Base-by-base conservation (phyloP, 192 early-diverging fungal species). In the Podila epicladia region DNA sequence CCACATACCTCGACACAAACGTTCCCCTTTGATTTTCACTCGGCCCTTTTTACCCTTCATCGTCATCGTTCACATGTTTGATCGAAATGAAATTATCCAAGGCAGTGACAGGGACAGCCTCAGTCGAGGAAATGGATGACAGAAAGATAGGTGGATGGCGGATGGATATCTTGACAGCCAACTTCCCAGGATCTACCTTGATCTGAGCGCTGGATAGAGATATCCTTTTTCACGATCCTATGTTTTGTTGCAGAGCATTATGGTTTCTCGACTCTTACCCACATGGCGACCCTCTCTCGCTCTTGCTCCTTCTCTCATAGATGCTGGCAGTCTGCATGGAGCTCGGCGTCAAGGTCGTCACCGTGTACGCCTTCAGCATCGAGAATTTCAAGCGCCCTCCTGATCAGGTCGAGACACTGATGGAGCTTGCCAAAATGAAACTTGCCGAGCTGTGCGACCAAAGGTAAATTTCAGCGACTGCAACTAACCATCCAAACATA, bases 291-390 rank as follows among this genome's bases (percentile, higher is more conserved):
- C 29, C 29, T 29, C 29, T 29, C 29, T 29, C 29, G 1, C 29
- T 29, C 29, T 29, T 3, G 33, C 38, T 64, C 38, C 31, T 11
- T 61, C 62, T 26, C 50, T 28, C 55, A 22, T 73, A 96, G 94
- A 90, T 91, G 5, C 85, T 99, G 11, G 93, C 95, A 57, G 92
- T 96, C 84, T 98, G 95, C 73, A 89, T 96, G 79, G 83, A 93
- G 13, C 87, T 98, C 26, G 96, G 96, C 9, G 83, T 99, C 24
- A 84, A 90, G 62, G 88, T 89, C 6, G 95, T 99, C 17, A 97
- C 95, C 33, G 93, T 98, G 9, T 99, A 95, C 83, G 98, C 98
- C 28, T 98, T 99, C 87, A 97, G 95, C 65, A 96, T 97, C 58
- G 97, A 98, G 74, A 99, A 99, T 86, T 99, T 99, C 82, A 95